Base-by-base conservation (phyloP, 352 stramenopile genomes). In the Globisporangium iwayamae region DNA sequence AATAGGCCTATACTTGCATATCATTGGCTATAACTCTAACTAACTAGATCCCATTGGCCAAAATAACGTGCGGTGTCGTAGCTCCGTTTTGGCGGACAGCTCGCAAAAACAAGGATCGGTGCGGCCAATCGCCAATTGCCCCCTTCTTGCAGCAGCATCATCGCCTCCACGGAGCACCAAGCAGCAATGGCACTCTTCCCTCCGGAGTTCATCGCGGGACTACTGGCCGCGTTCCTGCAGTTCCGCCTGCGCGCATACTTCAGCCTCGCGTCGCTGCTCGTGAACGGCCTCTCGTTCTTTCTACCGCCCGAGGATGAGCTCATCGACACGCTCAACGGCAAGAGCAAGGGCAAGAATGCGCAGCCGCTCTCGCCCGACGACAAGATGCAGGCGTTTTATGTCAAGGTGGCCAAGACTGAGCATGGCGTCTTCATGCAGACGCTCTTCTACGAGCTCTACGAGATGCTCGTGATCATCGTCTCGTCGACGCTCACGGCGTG, bases 371-470 rank as follows among this genome's bases (percentile, higher is more conserved):
- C 79, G 39, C 58, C 78, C 1, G 70, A 83, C 25, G 77, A 90
- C 14, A 90, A 90, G 65, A 77, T 93, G 73, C 69, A 87, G 59
- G 65, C 72, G 50, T 90, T 93, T 63, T 90, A 88, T 70, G 70
- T 93, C 38, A 83, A 83, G 16, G 74, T 84, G 47, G 79, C 81
- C 59, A 81, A 81, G 70, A 93, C 83, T 0, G 77, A 89, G 67
- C 67, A 69, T 10, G 79, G 79, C 36, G 69, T 88, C 7, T 88
- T 93, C 62, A 68, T 70, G 53, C 82, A 93, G 62, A 90, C 80
- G 65, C 67, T 93, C 38, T 93, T 91, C 72, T 91, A 80, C 62
- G 84, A 93, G 69, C 72, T 93, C 28, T 91, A 89, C 74, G 84
- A 93, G 70, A 91, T 89, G 77, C 72, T 93, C 34, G 76, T 93